These are phyloP conservation scores for Penicillium sp. DNA, from an alignment of 2,329 filamentous ascomycete species.

Conservation along the genomic window DNA sequence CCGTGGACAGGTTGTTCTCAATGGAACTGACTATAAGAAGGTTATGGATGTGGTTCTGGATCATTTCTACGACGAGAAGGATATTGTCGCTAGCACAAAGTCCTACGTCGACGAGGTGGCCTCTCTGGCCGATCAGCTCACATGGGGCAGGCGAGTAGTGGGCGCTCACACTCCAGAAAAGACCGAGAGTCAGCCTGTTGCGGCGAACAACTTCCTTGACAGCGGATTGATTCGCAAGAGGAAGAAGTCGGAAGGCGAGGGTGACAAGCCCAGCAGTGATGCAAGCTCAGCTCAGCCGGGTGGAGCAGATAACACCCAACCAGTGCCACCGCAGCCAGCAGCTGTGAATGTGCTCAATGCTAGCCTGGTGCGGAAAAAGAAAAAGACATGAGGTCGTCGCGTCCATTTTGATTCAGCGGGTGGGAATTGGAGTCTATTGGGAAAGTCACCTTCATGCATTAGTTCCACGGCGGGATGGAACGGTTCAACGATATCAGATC, in stretches of 20 bases:
- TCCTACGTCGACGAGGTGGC: constrained; percentile 44
- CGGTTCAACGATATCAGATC: no score
- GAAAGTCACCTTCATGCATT: no score
- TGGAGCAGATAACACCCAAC: background rate
- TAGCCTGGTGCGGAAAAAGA: constrained; percentile 42
- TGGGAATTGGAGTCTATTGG: no score
- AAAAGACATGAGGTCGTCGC: constrained; percentile 36
- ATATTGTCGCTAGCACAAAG: constrained; percentile 40
- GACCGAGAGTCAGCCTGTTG: constrained; percentile 7
- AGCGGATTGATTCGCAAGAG: constrained; percentile 39
- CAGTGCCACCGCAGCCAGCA: constrained; percentile 12
- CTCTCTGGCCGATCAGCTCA: constrained; percentile 36
- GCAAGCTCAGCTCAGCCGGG: constrained; percentile 5
- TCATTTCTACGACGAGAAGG: constrained; percentile 43
- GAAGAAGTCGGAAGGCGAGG: constrained; percentile 31
- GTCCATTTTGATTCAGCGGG: no score
- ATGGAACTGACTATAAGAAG: constrained; percentile 40
- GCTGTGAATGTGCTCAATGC: constrained; percentile 41
- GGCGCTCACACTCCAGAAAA: constrained; percentile 28
- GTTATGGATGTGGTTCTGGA: constrained; percentile 41
- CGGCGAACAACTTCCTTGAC: constrained; percentile 28
- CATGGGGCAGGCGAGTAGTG: constrained; percentile 36
- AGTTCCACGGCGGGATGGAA: no score
- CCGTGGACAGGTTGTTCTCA: constrained; percentile 38
- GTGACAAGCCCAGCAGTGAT: constrained; percentile 11